Percentiles rank a stretch among this genome's conserved stretches.
These are phyloP conservation scores for Arthroderma sp. DNA, from an alignment of 2,329 filamentous ascomycete genomes.

Conservation along the genomic window DNA sequence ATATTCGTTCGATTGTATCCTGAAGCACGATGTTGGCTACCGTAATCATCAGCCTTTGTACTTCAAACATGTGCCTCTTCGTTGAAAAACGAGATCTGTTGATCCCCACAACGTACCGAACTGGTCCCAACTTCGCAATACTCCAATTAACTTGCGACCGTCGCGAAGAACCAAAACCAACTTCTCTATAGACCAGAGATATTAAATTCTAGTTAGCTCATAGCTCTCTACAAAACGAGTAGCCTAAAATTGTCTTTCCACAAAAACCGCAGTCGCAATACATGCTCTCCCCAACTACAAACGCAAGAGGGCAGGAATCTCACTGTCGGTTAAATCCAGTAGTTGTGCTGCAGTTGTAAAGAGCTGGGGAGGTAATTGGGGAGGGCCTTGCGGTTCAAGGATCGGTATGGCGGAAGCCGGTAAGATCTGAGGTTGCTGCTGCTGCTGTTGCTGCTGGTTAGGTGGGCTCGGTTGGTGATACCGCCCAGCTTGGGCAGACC, in stretches of 20 bases:
- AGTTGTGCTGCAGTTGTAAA: slow-evolving; percentile 96
- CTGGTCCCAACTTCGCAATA: slow-evolving; percentile 92
- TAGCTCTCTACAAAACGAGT: not conserved
- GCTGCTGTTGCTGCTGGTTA: slow-evolving; percentile 19
- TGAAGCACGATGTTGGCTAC: slow-evolving; percentile 92
- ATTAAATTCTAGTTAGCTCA: not conserved
- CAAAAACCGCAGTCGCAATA: not conserved
- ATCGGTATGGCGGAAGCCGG: slow-evolving; percentile 13
- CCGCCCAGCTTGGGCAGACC: not conserved
- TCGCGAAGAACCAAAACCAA: slow-evolving; percentile 83
- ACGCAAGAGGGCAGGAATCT: slow-evolving; percentile 5
- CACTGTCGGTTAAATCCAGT: slow-evolving; percentile 94
- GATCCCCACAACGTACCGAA: slow-evolving; percentile 56
- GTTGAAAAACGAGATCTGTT: not conserved
- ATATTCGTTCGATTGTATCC: slow-evolving; percentile 81
- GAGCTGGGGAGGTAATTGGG: slow-evolving; percentile 65
- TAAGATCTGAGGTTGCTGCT: slow-evolving; percentile 5
- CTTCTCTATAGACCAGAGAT: slow-evolving; percentile 55
- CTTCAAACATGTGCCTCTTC: not conserved
- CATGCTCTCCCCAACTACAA: not conserved
- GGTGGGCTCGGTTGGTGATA: slow-evolving; percentile 8
- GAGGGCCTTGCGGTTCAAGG: slow-evolving; percentile 24
- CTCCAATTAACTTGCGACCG: slow-evolving; percentile 84
- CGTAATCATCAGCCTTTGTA: not conserved
- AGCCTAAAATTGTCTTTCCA: not conserved